These are phyloP conservation scores for Hamigera avellanea DNA, from an alignment of 495 filamentous ascomycete species.

Conservation along the genomic window DNA sequence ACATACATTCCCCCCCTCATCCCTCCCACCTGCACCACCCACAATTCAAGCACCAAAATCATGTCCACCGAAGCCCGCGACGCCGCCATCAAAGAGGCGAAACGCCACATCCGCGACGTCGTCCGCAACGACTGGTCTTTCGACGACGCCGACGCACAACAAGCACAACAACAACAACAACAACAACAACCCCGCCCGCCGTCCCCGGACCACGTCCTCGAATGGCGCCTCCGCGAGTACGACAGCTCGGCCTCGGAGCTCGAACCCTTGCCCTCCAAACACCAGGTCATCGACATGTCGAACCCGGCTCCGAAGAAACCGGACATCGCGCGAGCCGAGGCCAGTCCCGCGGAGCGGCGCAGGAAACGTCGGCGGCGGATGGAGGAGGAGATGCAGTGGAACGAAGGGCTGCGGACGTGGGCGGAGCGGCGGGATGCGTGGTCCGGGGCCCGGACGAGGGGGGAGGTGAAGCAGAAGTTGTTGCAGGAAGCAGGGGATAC, in stretches of 20 bases:
- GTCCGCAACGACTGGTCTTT: constrained; percentile 35
- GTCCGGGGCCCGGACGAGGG: constrained; percentile 55
- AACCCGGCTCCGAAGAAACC: not conserved
- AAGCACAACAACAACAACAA: too few species aligned
- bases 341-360: constrained; percentile 32
- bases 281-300: not conserved
- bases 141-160: too few species aligned
- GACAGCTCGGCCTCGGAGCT: constrained; percentile 33
- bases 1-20: not conserved
- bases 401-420: constrained; percentile 68
- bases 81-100: constrained; percentile 30
- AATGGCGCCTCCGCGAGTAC: constrained; percentile 33
- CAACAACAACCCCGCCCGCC: too few species aligned
- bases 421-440: constrained; percentile 68
- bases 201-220: constrained; percentile 15
- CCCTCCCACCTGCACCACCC: not conserved
- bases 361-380: constrained; percentile 45
- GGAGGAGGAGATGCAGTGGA: constrained; percentile 73
- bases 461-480: constrained; percentile 12
- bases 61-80: constrained; percentile 27
- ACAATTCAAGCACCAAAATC: constrained; percentile 3
- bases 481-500: not conserved
- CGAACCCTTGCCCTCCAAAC: constrained; percentile 5
- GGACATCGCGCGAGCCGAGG: not conserved
- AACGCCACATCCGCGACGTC: constrained; percentile 27